These are phyloP conservation scores for Pythium scleroteichum DNA, from an alignment of 352 stramenopile genomes.

Conservation along the genomic window DNA sequence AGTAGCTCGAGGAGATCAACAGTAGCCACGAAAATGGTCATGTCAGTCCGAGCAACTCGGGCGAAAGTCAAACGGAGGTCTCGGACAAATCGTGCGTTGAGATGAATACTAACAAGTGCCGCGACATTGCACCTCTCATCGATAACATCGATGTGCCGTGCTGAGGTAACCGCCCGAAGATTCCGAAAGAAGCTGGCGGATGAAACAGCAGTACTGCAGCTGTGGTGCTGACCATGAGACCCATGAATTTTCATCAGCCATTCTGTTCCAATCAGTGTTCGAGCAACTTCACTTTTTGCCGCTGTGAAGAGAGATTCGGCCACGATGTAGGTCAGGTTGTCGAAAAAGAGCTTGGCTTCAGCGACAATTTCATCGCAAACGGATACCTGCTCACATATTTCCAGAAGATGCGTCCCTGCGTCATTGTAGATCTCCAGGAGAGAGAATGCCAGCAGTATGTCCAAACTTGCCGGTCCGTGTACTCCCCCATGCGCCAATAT, in stretches of 20 bases:
- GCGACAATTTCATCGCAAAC: conserved; percentile 84
- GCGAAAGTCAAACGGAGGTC: conserved; percentile 56
- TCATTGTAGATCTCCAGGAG: conserved; percentile 89
- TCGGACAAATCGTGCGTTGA: conserved; percentile 48
- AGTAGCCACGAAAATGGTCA: conserved; percentile 49
- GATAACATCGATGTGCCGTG: conserved; percentile 53
- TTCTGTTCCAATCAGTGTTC: conserved; percentile 6
- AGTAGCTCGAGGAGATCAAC: conserved; percentile 19
- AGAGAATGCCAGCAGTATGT: conserved; percentile 33
- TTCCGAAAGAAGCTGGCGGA: neutral
- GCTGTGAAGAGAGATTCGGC: conserved; percentile 61
- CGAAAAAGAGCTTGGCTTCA: conserved; percentile 81
- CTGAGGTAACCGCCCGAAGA: neutral
- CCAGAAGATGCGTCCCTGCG: conserved; percentile 49
- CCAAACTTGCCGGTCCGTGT: neutral
- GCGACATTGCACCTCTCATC: conserved; percentile 62
- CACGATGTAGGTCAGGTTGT: conserved; percentile 74
- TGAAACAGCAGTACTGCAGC: neutral
- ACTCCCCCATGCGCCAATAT: conserved; percentile 53
- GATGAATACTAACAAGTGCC: conserved; percentile 49
- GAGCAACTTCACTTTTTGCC: conserved; percentile 48
- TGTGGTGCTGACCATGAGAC: conserved; percentile 17
- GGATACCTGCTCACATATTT: conserved; percentile 56
- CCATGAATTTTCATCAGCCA: conserved; percentile 4
- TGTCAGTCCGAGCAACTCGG: conserved; percentile 58